Percentiles rank a stretch among this genome's conserved stretches.
Evolutionary conservation across 805 yeast genomes (phyloP).

Genomic region (Ogataea haglerorum): DNA sequence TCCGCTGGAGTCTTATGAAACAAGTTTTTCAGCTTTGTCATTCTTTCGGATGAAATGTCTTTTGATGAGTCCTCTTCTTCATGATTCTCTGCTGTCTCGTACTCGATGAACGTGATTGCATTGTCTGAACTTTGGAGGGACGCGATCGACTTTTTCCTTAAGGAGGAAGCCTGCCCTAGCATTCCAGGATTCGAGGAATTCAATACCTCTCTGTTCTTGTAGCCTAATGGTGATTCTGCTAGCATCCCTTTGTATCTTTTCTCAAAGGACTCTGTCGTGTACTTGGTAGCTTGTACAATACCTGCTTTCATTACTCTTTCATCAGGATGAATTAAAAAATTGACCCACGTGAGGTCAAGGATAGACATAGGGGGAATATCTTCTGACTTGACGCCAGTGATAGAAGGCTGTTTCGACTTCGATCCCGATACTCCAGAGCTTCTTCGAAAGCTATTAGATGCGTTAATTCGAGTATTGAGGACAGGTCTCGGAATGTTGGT

Average conservation of each 20-base stretch:
- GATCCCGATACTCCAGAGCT: slow-evolving; percentile 9
- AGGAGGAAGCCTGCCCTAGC: slow-evolving; percentile 14
- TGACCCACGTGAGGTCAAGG: slow-evolving; percentile 58
- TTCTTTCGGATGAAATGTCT: slow-evolving; percentile 17
- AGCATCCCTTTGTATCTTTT: slow-evolving; percentile 54
- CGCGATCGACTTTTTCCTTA: slow-evolving; percentile 9
- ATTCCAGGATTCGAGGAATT: slow-evolving; percentile 22
- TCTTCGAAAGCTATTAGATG: slow-evolving; percentile 18
- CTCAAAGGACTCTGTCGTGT: slow-evolving; percentile 50
- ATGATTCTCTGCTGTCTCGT: slow-evolving; percentile 17
- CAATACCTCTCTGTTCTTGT: slow-evolving; percentile 35
- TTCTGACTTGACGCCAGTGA: slow-evolving; percentile 5
- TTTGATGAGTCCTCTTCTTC: slow-evolving; percentile 15
- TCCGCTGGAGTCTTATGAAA: slow-evolving; percentile 23
- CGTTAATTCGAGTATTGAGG: slow-evolving; percentile 35
- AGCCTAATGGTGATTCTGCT: slow-evolving; percentile 59
- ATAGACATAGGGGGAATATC: slow-evolving; percentile 47
- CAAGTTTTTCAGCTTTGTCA: slow-evolving; percentile 28
- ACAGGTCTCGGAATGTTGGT: slow-evolving; percentile 55
- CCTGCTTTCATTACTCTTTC: slow-evolving; percentile 63
- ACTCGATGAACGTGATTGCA: slow-evolving; percentile 27
- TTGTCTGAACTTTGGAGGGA: slow-evolving; percentile 22
- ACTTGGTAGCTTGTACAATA: slow-evolving; percentile 43
- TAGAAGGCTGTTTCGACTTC: slow-evolving; percentile 13
- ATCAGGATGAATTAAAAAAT: slow-evolving; percentile 48